These are phyloP conservation scores for Yueomyces sinensis DNA, from an alignment of 805 yeast species.

Conservation along the genomic window DNA sequence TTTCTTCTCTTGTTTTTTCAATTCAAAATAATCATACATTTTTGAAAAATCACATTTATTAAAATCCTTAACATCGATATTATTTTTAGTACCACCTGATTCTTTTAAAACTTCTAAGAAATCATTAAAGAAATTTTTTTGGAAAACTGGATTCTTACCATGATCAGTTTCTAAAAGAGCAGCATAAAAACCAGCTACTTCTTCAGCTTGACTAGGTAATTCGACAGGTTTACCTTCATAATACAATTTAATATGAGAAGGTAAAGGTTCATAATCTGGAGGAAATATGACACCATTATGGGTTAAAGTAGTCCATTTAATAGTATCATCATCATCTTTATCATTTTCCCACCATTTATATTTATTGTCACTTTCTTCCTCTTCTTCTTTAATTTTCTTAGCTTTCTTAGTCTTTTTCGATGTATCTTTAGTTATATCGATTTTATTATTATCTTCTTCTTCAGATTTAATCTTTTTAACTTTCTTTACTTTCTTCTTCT, in stretches of 20 bases:
- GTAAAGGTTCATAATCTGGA: constrained; percentile 80
- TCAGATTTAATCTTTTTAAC: background rate
- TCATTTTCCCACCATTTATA: constrained; percentile 80
- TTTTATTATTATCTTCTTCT: background rate
- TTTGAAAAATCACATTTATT: constrained; percentile 63
- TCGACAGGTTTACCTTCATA: constrained; percentile 68
- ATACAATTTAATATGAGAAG: constrained; percentile 56
- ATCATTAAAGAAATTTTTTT: constrained; percentile 75
- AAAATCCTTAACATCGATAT: constrained; percentile 40
- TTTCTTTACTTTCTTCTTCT: background rate
- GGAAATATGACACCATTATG: constrained; percentile 92
- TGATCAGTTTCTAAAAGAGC: constrained; percentile 84
- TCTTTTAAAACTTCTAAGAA: constrained; percentile 57
- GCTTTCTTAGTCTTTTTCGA: background rate
- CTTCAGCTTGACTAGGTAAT: constrained; percentile 77
- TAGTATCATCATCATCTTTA: constrained; percentile 51
- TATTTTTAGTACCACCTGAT: constrained; percentile 44
- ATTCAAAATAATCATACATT: constrained; percentile 61
- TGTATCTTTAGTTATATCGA: background rate
- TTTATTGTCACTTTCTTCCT: constrained; percentile 40
- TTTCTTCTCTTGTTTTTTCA: constrained; percentile 59
- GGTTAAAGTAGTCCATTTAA: constrained; percentile 76
- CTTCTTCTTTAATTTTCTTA: constrained; percentile 1
- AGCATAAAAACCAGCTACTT: constrained; percentile 90
- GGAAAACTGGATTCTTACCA: constrained; percentile 76